Base-by-base conservation (phyloP, 2,329 filamentous ascomycete species). In the Alternaria arborescens region DNA sequence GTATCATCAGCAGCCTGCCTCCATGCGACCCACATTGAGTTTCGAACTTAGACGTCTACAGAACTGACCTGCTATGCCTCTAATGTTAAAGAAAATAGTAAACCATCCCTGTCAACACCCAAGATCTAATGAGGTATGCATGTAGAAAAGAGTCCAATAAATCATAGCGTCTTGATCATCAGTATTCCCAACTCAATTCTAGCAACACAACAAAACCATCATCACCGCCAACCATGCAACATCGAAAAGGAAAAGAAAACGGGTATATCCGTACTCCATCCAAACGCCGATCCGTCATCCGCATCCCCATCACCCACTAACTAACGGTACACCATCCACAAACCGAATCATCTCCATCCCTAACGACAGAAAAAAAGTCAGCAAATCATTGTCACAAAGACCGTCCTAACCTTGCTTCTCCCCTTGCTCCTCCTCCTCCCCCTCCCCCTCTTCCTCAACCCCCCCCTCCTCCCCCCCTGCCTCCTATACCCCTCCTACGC, bases 21-120 rank as follows among this genome's bases (percentile, higher is more conserved):
- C n/a, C n/a, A n/a, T n/a, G n/a, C n/a, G n/a, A n/a, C 5, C 22
- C 1, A 24, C 1, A 24, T 6, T 5, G 5, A 6, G 0, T 24
- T 1, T 24, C 5, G 1, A 24, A 1, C 1, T 6, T 6, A 24
- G 1, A 24, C 22, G 22, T 4, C 4, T 1, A 4, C 4, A 1
- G 4, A 22, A 22, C 1, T 5, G 4, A 22, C 4, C 22, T 22
- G 22, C 4, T 22, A 5, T 22, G 4, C 22, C 22, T 4, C 22
- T 22, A 5, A 22, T 22, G 22, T 22, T n/a, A n/a, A n/a, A n/a
- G n/a, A n/a, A 22, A 3, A 22, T 3, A 1, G 20, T 22, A 22
- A 3, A 22, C 20, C 20, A 22, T 3, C 22, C 4, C 5, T 22
- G 4, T 22, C 22, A 22, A 22, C 22, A 1, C 22, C 4, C 4